These are phyloP conservation scores for Collybia sordida DNA, from an alignment of 768 basidiomycete species.

Conservation along the genomic window DNA sequence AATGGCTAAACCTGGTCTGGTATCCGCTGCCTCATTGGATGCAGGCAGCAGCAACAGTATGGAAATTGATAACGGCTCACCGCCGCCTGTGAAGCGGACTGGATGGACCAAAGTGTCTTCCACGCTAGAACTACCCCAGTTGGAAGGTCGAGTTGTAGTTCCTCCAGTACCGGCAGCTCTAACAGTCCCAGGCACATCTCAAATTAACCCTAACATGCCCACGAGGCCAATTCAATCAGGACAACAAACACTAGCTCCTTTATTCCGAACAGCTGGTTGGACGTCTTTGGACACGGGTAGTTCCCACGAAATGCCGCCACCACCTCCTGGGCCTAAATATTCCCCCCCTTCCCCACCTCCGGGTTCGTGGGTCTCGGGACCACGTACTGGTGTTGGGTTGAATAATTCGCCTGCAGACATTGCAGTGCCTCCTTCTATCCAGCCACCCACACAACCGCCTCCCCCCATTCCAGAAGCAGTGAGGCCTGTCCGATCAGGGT, in stretches of 20 bases:
- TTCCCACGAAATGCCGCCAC: slow-evolving; percentile 22
- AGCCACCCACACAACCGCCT: slow-evolving; percentile 20
- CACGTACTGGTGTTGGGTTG: too few relatives aligned
- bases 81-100: slow-evolving; percentile 35
- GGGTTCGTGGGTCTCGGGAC: slow-evolving; percentile 1
- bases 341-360: slow-evolving; percentile 18
- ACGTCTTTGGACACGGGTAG: slow-evolving; percentile 59
- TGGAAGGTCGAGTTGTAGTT: slow-evolving; percentile 52
- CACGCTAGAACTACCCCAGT: slow-evolving; percentile 27
- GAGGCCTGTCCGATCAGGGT: slow-evolving; percentile 43
- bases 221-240: slow-evolving; percentile 14
- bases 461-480: slow-evolving; percentile 18
- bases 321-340: not conserved
- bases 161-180: slow-evolving; percentile 17
- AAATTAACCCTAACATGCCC: slow-evolving; percentile 8
- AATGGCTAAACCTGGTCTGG: slow-evolving; percentile 45
- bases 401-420: too few relatives aligned
- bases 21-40: slow-evolving; percentile 15
- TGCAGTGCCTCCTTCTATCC: slow-evolving; percentile 10
- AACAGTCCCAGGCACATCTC: slow-evolving; percentile 13
- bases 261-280: slow-evolving; percentile 66
- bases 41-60: slow-evolving; percentile 20
- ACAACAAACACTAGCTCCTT: slow-evolving; percentile 30
- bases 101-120: slow-evolving; percentile 48
- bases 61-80: slow-evolving; percentile 19